Evolutionary conservation across 306 rosid species (phyloP).

Genomic region (Malus orientalis): DNA sequence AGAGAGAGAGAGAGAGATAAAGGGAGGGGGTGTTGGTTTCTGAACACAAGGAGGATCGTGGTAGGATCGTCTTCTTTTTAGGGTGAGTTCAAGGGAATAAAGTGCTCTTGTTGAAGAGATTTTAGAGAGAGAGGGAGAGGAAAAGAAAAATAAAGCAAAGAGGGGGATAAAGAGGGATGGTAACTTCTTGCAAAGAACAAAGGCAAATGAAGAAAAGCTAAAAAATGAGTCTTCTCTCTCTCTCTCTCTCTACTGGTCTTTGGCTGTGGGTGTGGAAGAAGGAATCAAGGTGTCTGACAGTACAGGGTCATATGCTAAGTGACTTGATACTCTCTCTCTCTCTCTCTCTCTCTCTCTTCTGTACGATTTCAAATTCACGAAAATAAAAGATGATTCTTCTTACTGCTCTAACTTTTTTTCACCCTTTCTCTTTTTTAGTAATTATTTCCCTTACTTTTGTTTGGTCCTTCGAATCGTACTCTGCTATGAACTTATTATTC

Average conservation of each 20-base stretch:
- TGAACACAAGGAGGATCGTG: slow-evolving; percentile 72
- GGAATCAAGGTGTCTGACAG: slow-evolving; percentile 81
- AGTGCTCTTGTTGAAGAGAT: slow-evolving; percentile 29
- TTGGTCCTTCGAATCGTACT: slow-evolving; percentile 6
- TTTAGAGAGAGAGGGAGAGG: slow-evolving; percentile 3
- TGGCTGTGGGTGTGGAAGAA: slow-evolving; percentile 18
- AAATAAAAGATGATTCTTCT: slow-evolving; percentile 75
- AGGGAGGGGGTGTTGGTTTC: slow-evolving; percentile 45
- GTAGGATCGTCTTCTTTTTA: slow-evolving; percentile 79
- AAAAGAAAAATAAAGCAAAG: slow-evolving; percentile 21
- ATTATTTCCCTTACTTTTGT: slow-evolving; percentile 21
- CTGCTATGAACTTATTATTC: background rate
- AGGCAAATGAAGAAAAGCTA: slow-evolving; percentile 22
- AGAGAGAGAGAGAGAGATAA: slow-evolving; percentile 27
- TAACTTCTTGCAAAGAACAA: slow-evolving; percentile 90
- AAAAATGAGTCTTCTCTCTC: slow-evolving; percentile 4
- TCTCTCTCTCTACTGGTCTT: background rate
- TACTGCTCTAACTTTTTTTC: slow-evolving; percentile 7
- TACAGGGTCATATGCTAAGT: slow-evolving; percentile 86
- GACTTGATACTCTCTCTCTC: background rate
- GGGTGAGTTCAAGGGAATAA: slow-evolving; percentile 84
- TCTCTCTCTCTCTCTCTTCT: background rate
- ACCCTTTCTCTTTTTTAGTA: slow-evolving; percentile 31
- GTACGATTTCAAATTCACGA: slow-evolving; percentile 70
- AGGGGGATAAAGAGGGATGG: slow-evolving; percentile 63